These are phyloP conservation scores for Ascosphaera aggregata DNA, from an alignment of 2,329 filamentous ascomycete species.

Conservation along the genomic window DNA sequence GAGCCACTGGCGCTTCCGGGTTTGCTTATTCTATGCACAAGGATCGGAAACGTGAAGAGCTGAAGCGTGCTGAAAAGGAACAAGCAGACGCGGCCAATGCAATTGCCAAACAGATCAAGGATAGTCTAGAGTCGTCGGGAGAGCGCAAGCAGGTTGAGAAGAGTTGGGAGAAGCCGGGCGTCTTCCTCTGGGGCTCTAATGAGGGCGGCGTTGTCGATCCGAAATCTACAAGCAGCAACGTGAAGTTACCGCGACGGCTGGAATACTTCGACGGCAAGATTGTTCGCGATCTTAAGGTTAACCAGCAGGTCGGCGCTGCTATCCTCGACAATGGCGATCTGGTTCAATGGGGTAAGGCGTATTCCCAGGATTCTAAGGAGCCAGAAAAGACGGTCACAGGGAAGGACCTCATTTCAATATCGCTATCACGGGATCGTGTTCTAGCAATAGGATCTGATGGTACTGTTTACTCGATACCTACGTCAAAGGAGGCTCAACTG, in stretches of 20 bases:
- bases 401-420: constrained; percentile 55
- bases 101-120: background rate
- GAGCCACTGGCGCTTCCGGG: background rate
- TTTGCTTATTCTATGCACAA: background rate
- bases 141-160: constrained; percentile 43
- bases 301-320: constrained; percentile 60
- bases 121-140: background rate
- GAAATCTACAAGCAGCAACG: constrained; percentile 47
- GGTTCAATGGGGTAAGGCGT: constrained; percentile 74
- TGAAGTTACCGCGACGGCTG: constrained; percentile 64
- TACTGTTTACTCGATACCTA: constrained; percentile 63
- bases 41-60: background rate
- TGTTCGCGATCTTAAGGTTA: constrained; percentile 69
- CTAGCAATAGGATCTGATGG: constrained; percentile 55
- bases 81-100: background rate
- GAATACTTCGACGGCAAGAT: constrained; percentile 64
- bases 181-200: constrained; percentile 90
- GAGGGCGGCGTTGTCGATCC: constrained; percentile 65
- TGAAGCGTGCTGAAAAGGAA: background rate
- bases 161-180: constrained; percentile 60
- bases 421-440: constrained; percentile 61
- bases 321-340: constrained; percentile 73
- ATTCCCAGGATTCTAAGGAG: constrained; percentile 35
- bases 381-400: constrained; percentile 55
- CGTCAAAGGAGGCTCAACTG: constrained; percentile 47